Percentiles rank a stretch among this genome's conserved stretches.
These are phyloP conservation scores for Lathyrus aphaca DNA, from an alignment of 306 rosid species.

Conservation along the genomic window DNA sequence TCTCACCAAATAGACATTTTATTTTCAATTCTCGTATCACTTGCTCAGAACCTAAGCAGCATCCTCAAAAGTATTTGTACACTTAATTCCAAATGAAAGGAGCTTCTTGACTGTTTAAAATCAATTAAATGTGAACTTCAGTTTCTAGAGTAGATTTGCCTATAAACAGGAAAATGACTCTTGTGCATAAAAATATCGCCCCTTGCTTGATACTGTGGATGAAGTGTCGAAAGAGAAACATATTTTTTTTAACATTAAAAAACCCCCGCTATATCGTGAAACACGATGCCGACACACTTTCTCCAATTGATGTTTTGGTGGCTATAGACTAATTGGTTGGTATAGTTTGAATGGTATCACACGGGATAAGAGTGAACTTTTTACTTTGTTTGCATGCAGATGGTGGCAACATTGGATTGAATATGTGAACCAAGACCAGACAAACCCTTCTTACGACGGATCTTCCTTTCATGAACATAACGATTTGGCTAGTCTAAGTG, in stretches of 20 bases:
- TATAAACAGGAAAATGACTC: background rate
- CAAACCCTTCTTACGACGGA: constrained; percentile 65
- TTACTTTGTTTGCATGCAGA: constrained; percentile 51
- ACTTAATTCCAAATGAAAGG: constrained; percentile 19
- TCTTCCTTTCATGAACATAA: constrained; percentile 65
- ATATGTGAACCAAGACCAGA: constrained; percentile 92
- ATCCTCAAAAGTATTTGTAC: background rate
- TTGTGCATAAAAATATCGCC: background rate
- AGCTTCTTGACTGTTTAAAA: constrained; percentile 24
- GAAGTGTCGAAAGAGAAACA: constrained; percentile 10
- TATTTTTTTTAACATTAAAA: background rate
- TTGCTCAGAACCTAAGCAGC: background rate
- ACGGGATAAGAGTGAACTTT: constrained; percentile 19
- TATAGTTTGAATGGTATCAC: constrained; percentile 34
- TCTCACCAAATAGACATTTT: background rate
- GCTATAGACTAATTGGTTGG: constrained; percentile 32
- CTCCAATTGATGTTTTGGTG: constrained; percentile 11
- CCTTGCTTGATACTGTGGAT: constrained; percentile 30
- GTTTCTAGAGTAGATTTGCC: constrained; percentile 20
- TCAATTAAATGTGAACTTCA: constrained; percentile 22
- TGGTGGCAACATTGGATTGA: constrained; percentile 99
- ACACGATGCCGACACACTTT: background rate
- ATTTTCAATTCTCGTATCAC: background rate
- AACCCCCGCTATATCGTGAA: constrained; percentile 14
- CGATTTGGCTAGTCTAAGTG: constrained; percentile 65